These are phyloP conservation scores for Cladosporium sp. DNA, from an alignment of 2,329 filamentous ascomycete genomes.

Conservation along the genomic window DNA sequence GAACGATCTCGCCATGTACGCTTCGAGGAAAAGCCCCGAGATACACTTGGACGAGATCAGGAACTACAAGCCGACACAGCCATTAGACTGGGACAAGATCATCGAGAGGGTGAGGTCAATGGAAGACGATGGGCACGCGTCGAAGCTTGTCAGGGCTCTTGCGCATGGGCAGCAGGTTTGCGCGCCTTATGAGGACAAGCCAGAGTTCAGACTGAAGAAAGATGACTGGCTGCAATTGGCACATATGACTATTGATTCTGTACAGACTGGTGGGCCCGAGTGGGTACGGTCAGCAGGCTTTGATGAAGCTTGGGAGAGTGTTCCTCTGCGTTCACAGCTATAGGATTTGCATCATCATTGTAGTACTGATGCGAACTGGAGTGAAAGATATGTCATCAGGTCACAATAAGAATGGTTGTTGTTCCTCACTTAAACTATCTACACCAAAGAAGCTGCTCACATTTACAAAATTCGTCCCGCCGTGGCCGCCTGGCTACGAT, in stretches of 20 bases:
- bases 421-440: background rate
- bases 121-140: conserved; percentile 77
- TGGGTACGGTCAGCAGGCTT: conserved; percentile 68
- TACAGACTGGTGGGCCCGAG: conserved; percentile 52
- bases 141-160: conserved; percentile 73
- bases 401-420: background rate
- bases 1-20: conserved; percentile 72
- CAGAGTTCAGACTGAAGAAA: conserved; percentile 48
- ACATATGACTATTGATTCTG: conserved; percentile 63
- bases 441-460: background rate
- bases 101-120: conserved; percentile 48
- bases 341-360: background rate
- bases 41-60: conserved; percentile 61
- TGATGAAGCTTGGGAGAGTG: conserved; percentile 62
- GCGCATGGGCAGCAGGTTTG: conserved; percentile 61
- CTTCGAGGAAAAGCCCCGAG: conserved; percentile 63
- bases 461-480: conserved; percentile 68
- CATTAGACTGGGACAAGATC: conserved; percentile 44
- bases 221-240: conserved; percentile 62
- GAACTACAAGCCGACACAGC: conserved; percentile 57
- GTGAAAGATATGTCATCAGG: background rate
- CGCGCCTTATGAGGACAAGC: conserved; percentile 47
- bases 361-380: too few relatives aligned
- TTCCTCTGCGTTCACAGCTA: conserved; percentile 27
- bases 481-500: conserved; percentile 70